Evolutionary conservation across 1,139 yeast genomes (phyloP).

Genomic region (Hyphopichia buzzinii): DNA sequence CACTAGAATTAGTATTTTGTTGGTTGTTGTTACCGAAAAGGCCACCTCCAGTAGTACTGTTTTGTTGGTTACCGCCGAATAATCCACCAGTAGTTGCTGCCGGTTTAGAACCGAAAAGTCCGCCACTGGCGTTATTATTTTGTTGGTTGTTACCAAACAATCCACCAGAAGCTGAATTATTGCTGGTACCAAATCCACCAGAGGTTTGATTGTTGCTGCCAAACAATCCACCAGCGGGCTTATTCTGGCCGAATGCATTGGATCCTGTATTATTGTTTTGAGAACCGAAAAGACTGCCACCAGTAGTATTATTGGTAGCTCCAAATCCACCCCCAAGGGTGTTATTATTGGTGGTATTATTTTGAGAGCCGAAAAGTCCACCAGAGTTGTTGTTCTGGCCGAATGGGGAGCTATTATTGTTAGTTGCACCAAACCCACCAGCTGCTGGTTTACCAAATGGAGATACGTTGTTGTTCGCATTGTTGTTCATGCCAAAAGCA

Average conservation of each 20-base stretch:
- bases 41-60: constrained; percentile 19
- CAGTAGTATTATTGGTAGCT: constrained; percentile 9
- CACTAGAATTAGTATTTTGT: constrained; percentile 7
- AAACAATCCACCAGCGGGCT: constrained; percentile 20
- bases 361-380: constrained; percentile 12
- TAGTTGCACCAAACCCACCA: constrained; percentile 3
- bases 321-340: constrained; percentile 3
- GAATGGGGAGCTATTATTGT: constrained; percentile 16
- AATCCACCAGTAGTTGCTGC: constrained; percentile 10
- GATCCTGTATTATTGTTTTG: constrained; percentile 12
- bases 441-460: constrained; percentile 20
- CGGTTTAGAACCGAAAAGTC: constrained; percentile 16
- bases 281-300: constrained; percentile 43
- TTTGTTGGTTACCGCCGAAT: constrained; percentile 12
- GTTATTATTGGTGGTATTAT: constrained; percentile 1
- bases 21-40: constrained; percentile 37
- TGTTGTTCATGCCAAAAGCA: constrained; percentile 8
- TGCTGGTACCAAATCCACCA: constrained; percentile 12
- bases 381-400: constrained; percentile 16
- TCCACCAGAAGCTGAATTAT: constrained; percentile 6
- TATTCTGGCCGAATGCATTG: constrained; percentile 3
- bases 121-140: constrained; percentile 12
- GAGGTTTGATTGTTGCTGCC: constrained; percentile 16
- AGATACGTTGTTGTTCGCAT: constrained; percentile 7
- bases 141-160: background rate